These are phyloP conservation scores for Chamaenerion angustifolium DNA, from an alignment of 345 rosid genomes.

Conservation along the genomic window DNA sequence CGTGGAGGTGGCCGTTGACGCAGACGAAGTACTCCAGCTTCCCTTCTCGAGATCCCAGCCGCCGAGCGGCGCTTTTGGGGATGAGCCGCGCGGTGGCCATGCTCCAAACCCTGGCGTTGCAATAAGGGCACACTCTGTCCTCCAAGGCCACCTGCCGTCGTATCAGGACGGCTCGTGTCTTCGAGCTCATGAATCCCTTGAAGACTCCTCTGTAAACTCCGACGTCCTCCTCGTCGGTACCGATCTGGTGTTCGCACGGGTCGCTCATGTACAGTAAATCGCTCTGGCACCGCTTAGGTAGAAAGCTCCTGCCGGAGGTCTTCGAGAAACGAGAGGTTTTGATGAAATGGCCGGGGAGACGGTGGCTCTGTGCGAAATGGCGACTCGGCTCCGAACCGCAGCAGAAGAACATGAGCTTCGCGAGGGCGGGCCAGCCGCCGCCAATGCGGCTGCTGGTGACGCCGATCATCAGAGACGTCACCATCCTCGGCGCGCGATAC, in stretches of 20 bases:
- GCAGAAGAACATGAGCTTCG: slow-evolving; percentile 74
- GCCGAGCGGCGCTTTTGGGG: slow-evolving; percentile 55
- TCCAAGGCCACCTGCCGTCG: slow-evolving; percentile 47
- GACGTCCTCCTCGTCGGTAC: slow-evolving; percentile 42
- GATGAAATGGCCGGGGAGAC: slow-evolving; percentile 38
- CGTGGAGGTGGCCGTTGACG: slow-evolving; percentile 70
- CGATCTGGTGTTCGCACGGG: slow-evolving; percentile 60
- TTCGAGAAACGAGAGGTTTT: slow-evolving; percentile 61
- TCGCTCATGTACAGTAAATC: slow-evolving; percentile 64
- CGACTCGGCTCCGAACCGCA: slow-evolving; percentile 49
- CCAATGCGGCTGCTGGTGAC: slow-evolving; percentile 26
- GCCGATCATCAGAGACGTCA: slow-evolving; percentile 22
- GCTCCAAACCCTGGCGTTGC: slow-evolving; percentile 82
- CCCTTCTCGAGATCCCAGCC: slow-evolving; percentile 60
- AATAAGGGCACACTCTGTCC: slow-evolving; percentile 54
- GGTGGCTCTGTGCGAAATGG: slow-evolving; percentile 24
- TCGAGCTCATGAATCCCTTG: slow-evolving; percentile 54
- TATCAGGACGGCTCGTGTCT: slow-evolving; percentile 45
- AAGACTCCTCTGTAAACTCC: slow-evolving; percentile 71
- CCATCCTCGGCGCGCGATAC: slow-evolving; percentile 62
- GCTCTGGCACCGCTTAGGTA: slow-evolving; percentile 35
- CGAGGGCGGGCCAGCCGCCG: slow-evolving; percentile 61
- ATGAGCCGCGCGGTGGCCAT: slow-evolving; percentile 63
- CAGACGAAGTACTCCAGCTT: slow-evolving; percentile 66
- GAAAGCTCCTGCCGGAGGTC: slow-evolving; percentile 70